Evolutionary conservation across 1,284 basidiomycete genomes (phyloP).

Genomic region (Pholiota adiposa): DNA sequence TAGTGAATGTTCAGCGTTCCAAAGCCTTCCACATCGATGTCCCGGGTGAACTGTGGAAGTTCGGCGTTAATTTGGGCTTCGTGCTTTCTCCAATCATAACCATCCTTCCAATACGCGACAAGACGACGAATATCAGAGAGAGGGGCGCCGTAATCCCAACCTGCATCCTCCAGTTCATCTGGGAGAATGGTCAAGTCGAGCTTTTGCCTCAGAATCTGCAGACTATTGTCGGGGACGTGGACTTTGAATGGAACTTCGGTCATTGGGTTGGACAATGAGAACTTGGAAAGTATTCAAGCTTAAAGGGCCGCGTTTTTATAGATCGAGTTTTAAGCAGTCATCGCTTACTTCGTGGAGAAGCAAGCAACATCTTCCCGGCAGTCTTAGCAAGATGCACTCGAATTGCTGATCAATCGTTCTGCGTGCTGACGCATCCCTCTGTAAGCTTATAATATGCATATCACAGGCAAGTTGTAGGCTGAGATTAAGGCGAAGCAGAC

Average conservation of each 20-base stretch:
- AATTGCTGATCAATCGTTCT: too few relatives aligned
- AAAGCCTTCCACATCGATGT: conserved; percentile 47
- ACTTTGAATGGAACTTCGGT: conserved; percentile 46
- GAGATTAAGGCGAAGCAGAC: too few relatives aligned
- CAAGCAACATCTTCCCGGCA: too few relatives aligned
- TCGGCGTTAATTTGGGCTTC: conserved; percentile 49
- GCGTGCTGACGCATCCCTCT: too few relatives aligned
- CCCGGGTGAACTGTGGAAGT: conserved; percentile 54
- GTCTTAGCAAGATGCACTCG: too few relatives aligned
- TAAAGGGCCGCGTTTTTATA: too few relatives aligned
- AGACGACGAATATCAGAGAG: conserved; percentile 49
- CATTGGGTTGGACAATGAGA: not conserved
- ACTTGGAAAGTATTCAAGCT: not conserved
- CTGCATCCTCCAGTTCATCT: conserved; percentile 51
- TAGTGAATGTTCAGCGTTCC: conserved; percentile 53
- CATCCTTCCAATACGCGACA: conserved; percentile 46
- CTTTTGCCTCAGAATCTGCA: conserved; percentile 41
- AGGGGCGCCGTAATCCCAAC: conserved; percentile 51
- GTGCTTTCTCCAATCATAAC: conserved; percentile 53
- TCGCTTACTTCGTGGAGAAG: too few relatives aligned
- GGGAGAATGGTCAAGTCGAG: conserved; percentile 46
- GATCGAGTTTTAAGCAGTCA: too few relatives aligned
- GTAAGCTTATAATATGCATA: too few relatives aligned
- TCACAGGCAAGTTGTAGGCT: too few relatives aligned
- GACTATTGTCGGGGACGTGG: conserved; percentile 39